A percentile compares a stretch with the other conserved stretches of the same genome.
phyloP scores from a whole-genome alignment of 2,329 filamentous ascomycete genomes.

The Apiospora pterosperma region DNA sequence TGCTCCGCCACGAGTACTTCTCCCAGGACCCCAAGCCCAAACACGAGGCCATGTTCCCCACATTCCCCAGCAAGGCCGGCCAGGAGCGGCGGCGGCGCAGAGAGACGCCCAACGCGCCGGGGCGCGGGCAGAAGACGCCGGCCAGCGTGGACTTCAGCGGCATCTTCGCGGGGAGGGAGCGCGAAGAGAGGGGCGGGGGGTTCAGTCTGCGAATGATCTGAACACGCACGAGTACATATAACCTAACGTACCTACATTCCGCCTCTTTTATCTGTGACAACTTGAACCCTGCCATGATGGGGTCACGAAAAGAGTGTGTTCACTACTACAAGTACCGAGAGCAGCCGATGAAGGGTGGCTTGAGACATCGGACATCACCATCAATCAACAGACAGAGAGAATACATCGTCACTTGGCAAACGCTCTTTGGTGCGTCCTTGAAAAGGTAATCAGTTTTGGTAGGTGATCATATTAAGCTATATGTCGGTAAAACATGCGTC shows the following conservation, averaged over 20 bases:
- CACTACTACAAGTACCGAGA: not conserved
- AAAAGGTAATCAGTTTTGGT: slow-evolving; percentile 1
- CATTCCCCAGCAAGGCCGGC: slow-evolving; percentile 91
- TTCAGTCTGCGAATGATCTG: slow-evolving; percentile 63
- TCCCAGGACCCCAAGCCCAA: slow-evolving; percentile 86
- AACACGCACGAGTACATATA: not conserved
- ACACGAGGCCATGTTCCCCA: slow-evolving; percentile 88
- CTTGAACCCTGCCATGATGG: not conserved
- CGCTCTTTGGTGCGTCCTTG: not conserved
- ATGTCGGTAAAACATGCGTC: slow-evolving; percentile 4
- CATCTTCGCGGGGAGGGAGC: slow-evolving; percentile 65
- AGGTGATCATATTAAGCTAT: slow-evolving; percentile 8
- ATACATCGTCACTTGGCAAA: not conserved
- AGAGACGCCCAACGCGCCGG: slow-evolving; percentile 79
- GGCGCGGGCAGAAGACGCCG: slow-evolving; percentile 65
- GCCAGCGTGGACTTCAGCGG: slow-evolving; percentile 63
- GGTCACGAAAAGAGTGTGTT: not conserved
- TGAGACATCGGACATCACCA: not conserved
- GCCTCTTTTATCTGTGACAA: not conserved
- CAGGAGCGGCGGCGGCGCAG: slow-evolving; percentile 75
- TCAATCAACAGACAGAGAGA: not conserved
- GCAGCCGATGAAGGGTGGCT: not conserved
- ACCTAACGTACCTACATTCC: not conserved
- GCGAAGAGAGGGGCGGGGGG: slow-evolving; percentile 62
- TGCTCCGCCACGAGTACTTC: slow-evolving; percentile 83